Percentiles rank a stretch among this genome's conserved stretches.
Conservation (phyloP, 768 basidiomycete species). For the Leccinum truebloodii region DNA sequence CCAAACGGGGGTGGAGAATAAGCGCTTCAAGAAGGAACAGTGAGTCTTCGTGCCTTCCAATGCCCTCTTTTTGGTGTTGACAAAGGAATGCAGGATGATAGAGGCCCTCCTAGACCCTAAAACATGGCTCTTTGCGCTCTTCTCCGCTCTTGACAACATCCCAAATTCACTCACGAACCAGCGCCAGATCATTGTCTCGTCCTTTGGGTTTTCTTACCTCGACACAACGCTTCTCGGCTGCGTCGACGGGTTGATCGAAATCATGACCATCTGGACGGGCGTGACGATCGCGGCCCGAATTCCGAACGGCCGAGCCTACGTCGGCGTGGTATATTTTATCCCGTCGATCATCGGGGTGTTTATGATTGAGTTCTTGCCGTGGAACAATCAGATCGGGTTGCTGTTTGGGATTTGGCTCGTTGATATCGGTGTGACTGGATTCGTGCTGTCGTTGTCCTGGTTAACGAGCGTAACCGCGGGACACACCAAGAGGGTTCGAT, state of each 20-base stretch:
- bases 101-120: conserved; percentile 71
- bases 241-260: conserved; percentile 64
- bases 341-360: conserved; percentile 66
- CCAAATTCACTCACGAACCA: conserved; percentile 72
- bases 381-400: conserved; percentile 64
- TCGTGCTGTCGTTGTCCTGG: conserved; percentile 65
- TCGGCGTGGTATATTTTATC: conserved; percentile 57
- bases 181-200: conserved; percentile 59
- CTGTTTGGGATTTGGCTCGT: conserved; percentile 43
- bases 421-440: conserved; percentile 55
- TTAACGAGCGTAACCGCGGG: conserved; percentile 64
- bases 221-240: conserved; percentile 72
- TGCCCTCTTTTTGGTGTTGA: not conserved
- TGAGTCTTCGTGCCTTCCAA: conserved; percentile 36
- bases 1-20: conserved; percentile 83
- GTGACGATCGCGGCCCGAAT: conserved; percentile 56
- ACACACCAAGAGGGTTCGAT: conserved; percentile 70
- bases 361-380: conserved; percentile 64
- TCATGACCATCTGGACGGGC: conserved; percentile 69
- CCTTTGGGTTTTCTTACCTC: conserved; percentile 60
- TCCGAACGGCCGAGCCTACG: conserved; percentile 60
- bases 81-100: conserved; percentile 50
- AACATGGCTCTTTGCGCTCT: conserved; percentile 76
- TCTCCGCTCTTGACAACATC: conserved; percentile 58
- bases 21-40: conserved; percentile 80